Evolutionary conservation across 345 rosid species (phyloP).

Genomic region (Gossypium sturtianum): DNA sequence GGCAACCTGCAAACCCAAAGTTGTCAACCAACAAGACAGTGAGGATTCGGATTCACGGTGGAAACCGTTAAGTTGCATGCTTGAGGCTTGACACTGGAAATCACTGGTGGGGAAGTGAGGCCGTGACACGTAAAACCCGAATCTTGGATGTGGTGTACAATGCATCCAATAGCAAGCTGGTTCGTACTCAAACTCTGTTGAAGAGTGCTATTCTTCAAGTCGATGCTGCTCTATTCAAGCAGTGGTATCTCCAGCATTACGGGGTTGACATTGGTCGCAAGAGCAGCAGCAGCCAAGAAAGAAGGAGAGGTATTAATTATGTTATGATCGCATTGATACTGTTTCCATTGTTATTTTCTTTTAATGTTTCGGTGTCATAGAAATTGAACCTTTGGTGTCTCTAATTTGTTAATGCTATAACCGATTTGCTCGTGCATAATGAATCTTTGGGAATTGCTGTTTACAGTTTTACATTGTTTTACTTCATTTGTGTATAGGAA

Average conservation of each 20-base stretch:
- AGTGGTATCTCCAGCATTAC: conserved; percentile 59
- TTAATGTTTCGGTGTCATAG: neutral
- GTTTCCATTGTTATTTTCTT: neutral
- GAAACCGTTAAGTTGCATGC: conserved; percentile 84
- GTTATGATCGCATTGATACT: neutral
- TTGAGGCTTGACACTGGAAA: conserved; percentile 78
- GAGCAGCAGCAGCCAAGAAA: conserved; percentile 35
- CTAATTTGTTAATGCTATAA: neutral
- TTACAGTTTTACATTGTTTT: neutral
- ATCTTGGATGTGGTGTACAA: conserved; percentile 77
- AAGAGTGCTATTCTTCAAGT: conserved; percentile 65
- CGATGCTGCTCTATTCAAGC: conserved; percentile 67
- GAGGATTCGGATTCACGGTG: conserved; percentile 74
- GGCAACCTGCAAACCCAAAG: conserved; percentile 78
- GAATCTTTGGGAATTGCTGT: neutral
- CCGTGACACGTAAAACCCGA: conserved; percentile 72
- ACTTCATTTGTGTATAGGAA: neutral
- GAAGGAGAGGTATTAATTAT: conserved; percentile 44
- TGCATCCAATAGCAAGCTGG: conserved; percentile 79
- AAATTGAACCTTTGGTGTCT: neutral
- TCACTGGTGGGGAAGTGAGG: conserved; percentile 83
- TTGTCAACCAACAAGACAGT: conserved; percentile 80
- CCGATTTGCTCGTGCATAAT: neutral
- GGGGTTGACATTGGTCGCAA: conserved; percentile 73
- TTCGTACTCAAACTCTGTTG: conserved; percentile 71